Conservation (phyloP, 306 rosid species). For the Myrica gale region DNA sequence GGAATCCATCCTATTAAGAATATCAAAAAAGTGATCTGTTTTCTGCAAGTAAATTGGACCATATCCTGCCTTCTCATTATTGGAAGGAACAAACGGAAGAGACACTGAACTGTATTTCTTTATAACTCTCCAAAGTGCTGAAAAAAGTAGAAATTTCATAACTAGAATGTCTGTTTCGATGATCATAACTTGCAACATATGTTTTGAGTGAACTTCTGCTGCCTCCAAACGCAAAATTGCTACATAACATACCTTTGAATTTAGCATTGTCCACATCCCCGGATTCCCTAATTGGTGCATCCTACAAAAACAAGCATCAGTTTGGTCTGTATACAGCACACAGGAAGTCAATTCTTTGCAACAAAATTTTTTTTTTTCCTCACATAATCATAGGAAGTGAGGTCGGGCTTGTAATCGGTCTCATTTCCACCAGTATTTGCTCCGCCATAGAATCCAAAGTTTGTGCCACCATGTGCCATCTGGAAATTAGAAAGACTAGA, state of each 20-base stretch:
- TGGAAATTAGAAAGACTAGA: slow-evolving; percentile 35
- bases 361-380: slow-evolving; percentile 32
- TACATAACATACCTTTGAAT: slow-evolving; percentile 53
- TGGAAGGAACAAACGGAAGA: slow-evolving; percentile 66
- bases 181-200: slow-evolving; percentile 13
- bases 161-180: slow-evolving; percentile 13
- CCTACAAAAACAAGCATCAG: slow-evolving; percentile 50
- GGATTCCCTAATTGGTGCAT: slow-evolving; percentile 87
- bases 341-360: slow-evolving; percentile 12
- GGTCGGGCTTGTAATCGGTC: slow-evolving; percentile 76
- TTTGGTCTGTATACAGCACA: slow-evolving; percentile 13
- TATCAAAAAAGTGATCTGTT: slow-evolving; percentile 51
- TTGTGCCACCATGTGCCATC: slow-evolving; percentile 98
- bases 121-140: slow-evolving; percentile 78
- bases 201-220: neutral
- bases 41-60: slow-evolving; percentile 62
- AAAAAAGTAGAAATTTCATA: slow-evolving; percentile 35
- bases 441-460: slow-evolving; percentile 90
- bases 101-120: slow-evolving; percentile 46
- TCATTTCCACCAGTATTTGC: slow-evolving; percentile 70
- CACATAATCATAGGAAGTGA: slow-evolving; percentile 94
- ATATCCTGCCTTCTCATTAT: slow-evolving; percentile 56
- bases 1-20: slow-evolving; percentile 43
- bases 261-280: slow-evolving; percentile 85
- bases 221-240: neutral